phyloP scores from a whole-genome alignment of 192 early-diverging fungal genomes.

The Irineochytrium annulatum region DNA sequence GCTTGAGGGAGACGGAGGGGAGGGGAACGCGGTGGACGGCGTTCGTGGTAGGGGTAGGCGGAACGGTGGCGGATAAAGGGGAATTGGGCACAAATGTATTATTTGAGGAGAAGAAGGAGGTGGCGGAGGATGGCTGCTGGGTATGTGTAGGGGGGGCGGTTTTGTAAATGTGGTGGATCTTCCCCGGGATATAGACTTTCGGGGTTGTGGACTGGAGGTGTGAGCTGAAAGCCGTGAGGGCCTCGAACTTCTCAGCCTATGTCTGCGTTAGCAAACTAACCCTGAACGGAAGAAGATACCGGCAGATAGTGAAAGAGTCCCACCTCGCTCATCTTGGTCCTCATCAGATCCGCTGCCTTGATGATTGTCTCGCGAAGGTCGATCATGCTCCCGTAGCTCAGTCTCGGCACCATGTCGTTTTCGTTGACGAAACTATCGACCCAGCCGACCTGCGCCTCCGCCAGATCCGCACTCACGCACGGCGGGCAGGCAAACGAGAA shows the following conservation, averaged over 20 bases:
- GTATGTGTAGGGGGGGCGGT: neutral
- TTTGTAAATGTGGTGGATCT: neutral
- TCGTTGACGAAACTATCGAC: neutral
- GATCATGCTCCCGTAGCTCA: neutral
- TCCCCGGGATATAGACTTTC: neutral
- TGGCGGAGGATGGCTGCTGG: no score
- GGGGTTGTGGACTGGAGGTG: neutral
- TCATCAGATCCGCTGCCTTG: neutral
- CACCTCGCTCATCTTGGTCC: neutral
- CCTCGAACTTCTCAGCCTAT: neutral
- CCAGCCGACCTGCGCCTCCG: neutral
- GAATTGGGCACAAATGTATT: no score
- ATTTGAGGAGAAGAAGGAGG: no score
- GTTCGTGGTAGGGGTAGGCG: no score
- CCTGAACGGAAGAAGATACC: neutral
- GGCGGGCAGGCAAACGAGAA: neutral
- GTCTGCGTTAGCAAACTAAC: neutral
- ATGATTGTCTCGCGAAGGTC: slow-evolving; percentile 5
- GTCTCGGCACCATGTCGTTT: slow-evolving; percentile 2
- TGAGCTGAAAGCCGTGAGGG: neutral
- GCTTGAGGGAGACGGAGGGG: no score
- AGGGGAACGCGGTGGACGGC: no score
- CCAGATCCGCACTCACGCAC: neutral
- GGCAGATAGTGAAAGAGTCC: no score
- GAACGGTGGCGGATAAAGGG: no score